Percentiles rank a stretch among this genome's conserved stretches.
Evolutionary conservation across 2,329 filamentous ascomycete genomes (phyloP).

Genomic region (Didymella keratinophila): DNA sequence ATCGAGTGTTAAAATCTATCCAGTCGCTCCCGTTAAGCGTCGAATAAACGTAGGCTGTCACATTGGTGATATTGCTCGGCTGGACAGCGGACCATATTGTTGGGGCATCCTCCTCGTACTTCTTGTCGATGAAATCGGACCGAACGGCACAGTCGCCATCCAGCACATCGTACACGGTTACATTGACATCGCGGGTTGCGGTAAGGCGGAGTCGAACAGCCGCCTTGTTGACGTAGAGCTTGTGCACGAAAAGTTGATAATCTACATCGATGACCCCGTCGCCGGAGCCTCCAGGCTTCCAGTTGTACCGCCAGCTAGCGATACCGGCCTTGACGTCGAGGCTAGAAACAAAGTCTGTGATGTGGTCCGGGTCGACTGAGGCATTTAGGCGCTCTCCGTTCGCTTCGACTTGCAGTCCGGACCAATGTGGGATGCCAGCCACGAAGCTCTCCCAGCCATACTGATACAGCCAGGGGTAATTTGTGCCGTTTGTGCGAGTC

Average conservation of each 20-base stretch:
- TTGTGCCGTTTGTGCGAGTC: conserved; percentile 65
- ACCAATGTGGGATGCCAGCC: conserved; percentile 74
- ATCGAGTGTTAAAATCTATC: conserved; percentile 54
- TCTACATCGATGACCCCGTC: conserved; percentile 63
- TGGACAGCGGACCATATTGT: conserved; percentile 71
- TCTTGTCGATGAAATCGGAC: conserved; percentile 66
- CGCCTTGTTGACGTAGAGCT: conserved; percentile 68
- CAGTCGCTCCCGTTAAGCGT: conserved; percentile 58
- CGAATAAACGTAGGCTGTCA: conserved; percentile 68
- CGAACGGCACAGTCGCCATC: conserved; percentile 74
- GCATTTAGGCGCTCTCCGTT: conserved; percentile 66
- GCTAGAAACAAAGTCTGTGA: conserved; percentile 67
- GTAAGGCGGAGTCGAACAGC: conserved; percentile 68
- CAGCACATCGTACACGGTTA: conserved; percentile 70
- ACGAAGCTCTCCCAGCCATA: conserved; percentile 76
- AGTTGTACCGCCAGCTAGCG: conserved; percentile 70
- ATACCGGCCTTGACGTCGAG: conserved; percentile 70
- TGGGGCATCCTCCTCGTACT: conserved; percentile 58
- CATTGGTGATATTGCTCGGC: conserved; percentile 67
- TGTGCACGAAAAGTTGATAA: conserved; percentile 73
- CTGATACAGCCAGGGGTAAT: conserved; percentile 73
- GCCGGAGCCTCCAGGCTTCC: conserved; percentile 61
- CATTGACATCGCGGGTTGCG: conserved; percentile 61
- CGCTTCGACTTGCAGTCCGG: conserved; percentile 65
- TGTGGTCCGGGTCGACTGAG: conserved; percentile 64